Evolutionary conservation across 768 basidiomycete species (phyloP).

Genomic region (Cystoderma amianthinum): DNA sequence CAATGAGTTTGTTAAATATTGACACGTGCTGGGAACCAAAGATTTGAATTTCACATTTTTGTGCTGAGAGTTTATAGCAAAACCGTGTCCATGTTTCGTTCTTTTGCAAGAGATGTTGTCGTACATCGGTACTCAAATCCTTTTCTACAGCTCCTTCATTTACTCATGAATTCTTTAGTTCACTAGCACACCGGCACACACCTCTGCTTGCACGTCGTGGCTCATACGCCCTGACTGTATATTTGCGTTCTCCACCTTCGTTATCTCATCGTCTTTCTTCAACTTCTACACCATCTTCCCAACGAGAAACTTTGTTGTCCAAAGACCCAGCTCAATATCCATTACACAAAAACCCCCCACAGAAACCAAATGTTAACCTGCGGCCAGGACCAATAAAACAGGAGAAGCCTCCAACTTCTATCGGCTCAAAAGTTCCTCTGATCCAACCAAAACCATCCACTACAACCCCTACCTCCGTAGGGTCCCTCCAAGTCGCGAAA

Average conservation of each 20-base stretch:
- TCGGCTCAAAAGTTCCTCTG: slow-evolving; percentile 9
- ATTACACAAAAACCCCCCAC: slow-evolving; percentile 13
- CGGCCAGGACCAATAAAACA: slow-evolving; percentile 54
- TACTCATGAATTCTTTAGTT: too few species aligned
- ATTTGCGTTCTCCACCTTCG: too few species aligned
- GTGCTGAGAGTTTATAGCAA: not conserved
- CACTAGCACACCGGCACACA: not conserved
- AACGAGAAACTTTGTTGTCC: slow-evolving; percentile 4
- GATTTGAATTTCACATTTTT: too few species aligned
- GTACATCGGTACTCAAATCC: too few species aligned
- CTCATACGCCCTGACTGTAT: not conserved
- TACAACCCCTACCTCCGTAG: slow-evolving; percentile 9
- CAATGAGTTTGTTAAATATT: too few species aligned
- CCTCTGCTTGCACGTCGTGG: not conserved
- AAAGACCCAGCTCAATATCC: slow-evolving; percentile 7
- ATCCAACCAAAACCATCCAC: slow-evolving; percentile 12
- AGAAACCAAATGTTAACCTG: slow-evolving; percentile 49
- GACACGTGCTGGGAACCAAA: too few species aligned
- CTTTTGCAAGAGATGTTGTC: not conserved
- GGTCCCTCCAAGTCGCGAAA: slow-evolving; percentile 27
- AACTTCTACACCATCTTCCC: slow-evolving; percentile 4
- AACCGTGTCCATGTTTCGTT: not conserved
- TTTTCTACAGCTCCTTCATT: too few species aligned
- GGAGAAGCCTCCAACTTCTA: slow-evolving; percentile 16
- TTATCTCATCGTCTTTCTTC: slow-evolving; percentile 5